Conservation (phyloP, 306 rosid genomes). For the Vigna angularis region DNA sequence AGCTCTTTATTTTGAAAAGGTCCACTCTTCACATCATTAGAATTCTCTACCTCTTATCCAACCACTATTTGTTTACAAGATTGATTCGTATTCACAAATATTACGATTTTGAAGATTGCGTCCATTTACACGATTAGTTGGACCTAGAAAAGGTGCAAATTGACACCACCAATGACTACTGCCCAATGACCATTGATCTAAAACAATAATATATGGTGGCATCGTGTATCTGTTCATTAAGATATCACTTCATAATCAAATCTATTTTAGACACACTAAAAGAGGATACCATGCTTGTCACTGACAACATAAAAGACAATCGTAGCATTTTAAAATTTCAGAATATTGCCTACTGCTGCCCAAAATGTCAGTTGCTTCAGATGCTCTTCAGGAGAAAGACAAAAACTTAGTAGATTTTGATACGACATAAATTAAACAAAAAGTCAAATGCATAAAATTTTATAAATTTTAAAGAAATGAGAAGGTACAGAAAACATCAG, state of each 20-base stretch:
- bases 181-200: not conserved
- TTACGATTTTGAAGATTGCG: not conserved
- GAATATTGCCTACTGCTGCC: not conserved
- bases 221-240: not conserved
- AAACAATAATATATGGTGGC: not conserved
- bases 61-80: not conserved
- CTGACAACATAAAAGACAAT: not conserved
- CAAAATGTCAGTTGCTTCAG: not conserved
- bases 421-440: not conserved
- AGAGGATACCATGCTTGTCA: not conserved
- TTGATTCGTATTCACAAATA: not conserved
- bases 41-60: constrained; percentile 17
- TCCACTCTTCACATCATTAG: not conserved
- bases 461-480: not conserved
- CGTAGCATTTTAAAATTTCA: not conserved
- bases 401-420: not conserved
- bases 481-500: not conserved
- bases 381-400: not conserved
- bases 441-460: not conserved
- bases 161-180: not conserved
- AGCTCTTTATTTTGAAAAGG: not conserved
- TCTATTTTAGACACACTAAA: not conserved
- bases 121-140: not conserved
- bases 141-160: not conserved
- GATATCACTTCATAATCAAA: constrained; percentile 12